Evolutionary conservation across 352 stramenopile genomes (phyloP).

Genomic region (Phytophthora brassicae): DNA sequence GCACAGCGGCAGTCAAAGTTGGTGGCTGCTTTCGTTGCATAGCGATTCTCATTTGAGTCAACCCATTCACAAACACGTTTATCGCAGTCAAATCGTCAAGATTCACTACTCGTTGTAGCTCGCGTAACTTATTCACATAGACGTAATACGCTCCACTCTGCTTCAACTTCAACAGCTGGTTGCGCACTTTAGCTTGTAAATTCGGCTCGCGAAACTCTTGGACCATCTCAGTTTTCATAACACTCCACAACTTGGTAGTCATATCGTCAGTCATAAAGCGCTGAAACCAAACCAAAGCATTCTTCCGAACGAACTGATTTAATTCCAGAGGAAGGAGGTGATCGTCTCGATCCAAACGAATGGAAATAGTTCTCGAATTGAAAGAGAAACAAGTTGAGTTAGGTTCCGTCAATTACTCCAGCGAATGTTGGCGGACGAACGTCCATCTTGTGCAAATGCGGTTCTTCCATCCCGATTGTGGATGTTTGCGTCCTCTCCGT

Average conservation of each 20-base stretch:
- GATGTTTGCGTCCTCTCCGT: background rate
- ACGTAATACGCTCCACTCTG: constrained; percentile 5
- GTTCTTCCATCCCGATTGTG: background rate
- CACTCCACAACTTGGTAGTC: constrained; percentile 2
- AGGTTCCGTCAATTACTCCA: constrained; percentile 10
- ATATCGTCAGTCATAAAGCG: constrained; percentile 4
- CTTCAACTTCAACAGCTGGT: background rate
- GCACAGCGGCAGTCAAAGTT: background rate
- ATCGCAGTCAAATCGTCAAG: background rate
- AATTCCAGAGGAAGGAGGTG: background rate
- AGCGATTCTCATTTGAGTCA: background rate
- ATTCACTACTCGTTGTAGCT: constrained; percentile 5
- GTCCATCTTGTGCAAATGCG: constrained; percentile 10
- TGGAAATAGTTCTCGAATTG: constrained; percentile 9
- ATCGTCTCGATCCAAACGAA: background rate
- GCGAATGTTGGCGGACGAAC: constrained; percentile 3
- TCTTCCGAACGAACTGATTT: constrained; percentile 5
- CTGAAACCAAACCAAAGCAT: constrained; percentile 7
- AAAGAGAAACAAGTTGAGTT: constrained; percentile 7
- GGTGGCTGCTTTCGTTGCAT: constrained; percentile 15
- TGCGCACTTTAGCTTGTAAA: background rate
- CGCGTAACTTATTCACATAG: constrained; percentile 12
- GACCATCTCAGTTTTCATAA: constrained; percentile 2
- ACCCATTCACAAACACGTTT: constrained; percentile 6
- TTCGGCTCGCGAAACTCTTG: constrained; percentile 2